These are phyloP conservation scores for Candida caryicola DNA, from an alignment of 805 yeast species.

Conservation along the genomic window DNA sequence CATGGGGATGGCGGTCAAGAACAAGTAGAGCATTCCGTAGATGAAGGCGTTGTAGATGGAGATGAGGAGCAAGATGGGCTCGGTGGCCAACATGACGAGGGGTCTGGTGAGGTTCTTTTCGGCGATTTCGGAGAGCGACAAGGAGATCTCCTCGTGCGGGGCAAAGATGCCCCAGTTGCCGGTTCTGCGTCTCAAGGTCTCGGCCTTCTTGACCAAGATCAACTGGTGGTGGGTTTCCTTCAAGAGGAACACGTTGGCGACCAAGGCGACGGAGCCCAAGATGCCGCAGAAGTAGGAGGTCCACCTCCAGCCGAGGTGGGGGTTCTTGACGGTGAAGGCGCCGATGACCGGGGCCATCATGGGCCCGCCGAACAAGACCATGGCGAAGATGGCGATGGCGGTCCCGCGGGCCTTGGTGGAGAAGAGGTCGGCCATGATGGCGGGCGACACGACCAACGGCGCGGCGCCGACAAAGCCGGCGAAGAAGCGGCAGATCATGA, in stretches of 20 bases:
- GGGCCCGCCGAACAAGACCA: slow-evolving; percentile 78
- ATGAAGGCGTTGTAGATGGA: slow-evolving; percentile 49
- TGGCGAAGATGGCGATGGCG: slow-evolving; percentile 70
- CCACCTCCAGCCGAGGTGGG: slow-evolving; percentile 55
- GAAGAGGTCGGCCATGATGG: slow-evolving; percentile 81
- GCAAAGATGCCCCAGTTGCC: slow-evolving; percentile 41
- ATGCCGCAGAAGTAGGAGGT: slow-evolving; percentile 51
- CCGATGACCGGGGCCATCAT: slow-evolving; percentile 71
- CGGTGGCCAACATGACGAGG: slow-evolving; percentile 35
- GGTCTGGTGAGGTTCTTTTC: slow-evolving; percentile 40
- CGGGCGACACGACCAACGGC: slow-evolving; percentile 83
- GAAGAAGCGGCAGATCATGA: slow-evolving; percentile 74
- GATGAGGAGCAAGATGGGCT: slow-evolving; percentile 42
- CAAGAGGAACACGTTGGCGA: slow-evolving; percentile 27
- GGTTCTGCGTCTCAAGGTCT: slow-evolving; percentile 35
- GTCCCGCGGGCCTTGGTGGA: slow-evolving; percentile 65
- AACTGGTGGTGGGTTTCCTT: slow-evolving; percentile 44
- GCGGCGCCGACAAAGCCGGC: slow-evolving; percentile 83
- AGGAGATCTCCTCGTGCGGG: slow-evolving; percentile 34
- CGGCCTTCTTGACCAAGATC: slow-evolving; percentile 32
- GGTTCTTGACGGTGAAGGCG: slow-evolving; percentile 38
- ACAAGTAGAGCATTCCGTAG: slow-evolving; percentile 46
- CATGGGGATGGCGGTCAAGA: slow-evolving; percentile 43
- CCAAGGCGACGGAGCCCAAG: slow-evolving; percentile 30
- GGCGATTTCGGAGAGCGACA: slow-evolving; percentile 30